phyloP scores from a whole-genome alignment of 2,329 filamentous ascomycete species.

The Bipolaris zeicola region DNA sequence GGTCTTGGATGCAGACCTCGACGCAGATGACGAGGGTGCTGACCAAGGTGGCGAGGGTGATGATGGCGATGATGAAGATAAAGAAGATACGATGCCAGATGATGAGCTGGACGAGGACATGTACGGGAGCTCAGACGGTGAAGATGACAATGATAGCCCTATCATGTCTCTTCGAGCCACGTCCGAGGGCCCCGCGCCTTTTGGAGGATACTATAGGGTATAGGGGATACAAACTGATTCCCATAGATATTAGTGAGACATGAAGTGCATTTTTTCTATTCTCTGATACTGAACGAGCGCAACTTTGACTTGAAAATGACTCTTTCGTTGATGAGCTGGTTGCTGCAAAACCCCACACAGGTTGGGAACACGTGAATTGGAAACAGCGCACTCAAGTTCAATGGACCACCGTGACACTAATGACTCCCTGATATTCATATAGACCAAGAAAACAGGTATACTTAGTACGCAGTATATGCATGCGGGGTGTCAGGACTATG shows the following conservation, averaged over 20 bases:
- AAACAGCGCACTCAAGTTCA: neutral
- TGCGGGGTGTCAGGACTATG: slow-evolving; percentile 1
- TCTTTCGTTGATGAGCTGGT: neutral
- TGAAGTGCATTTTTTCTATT: neutral
- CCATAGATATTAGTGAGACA: neutral
- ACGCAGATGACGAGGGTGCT: slow-evolving; percentile 25
- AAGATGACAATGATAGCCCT: slow-evolving; percentile 24
- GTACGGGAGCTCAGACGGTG: slow-evolving; percentile 19
- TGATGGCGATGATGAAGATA: slow-evolving; percentile 14
- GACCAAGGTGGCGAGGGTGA: slow-evolving; percentile 23
- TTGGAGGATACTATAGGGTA: slow-evolving; percentile 32
- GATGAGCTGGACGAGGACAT: slow-evolving; percentile 22
- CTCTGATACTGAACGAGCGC: neutral
- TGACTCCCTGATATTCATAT: neutral
- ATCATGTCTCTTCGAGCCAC: slow-evolving; percentile 17
- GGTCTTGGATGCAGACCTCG: slow-evolving; percentile 29
- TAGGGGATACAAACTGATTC: neutral
- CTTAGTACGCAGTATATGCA: neutral
- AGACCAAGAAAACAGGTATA: too few species aligned
- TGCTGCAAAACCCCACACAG: neutral
- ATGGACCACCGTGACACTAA: neutral
- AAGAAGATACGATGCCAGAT: slow-evolving; percentile 22
- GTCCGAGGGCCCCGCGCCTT: slow-evolving; percentile 30
- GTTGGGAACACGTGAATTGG: neutral
- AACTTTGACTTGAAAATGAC: neutral